A percentile compares a stretch with the other conserved stretches of the same genome.
phyloP scores from a whole-genome alignment of 2,329 filamentous ascomycete genomes.

The Talaromyces sp. region DNA sequence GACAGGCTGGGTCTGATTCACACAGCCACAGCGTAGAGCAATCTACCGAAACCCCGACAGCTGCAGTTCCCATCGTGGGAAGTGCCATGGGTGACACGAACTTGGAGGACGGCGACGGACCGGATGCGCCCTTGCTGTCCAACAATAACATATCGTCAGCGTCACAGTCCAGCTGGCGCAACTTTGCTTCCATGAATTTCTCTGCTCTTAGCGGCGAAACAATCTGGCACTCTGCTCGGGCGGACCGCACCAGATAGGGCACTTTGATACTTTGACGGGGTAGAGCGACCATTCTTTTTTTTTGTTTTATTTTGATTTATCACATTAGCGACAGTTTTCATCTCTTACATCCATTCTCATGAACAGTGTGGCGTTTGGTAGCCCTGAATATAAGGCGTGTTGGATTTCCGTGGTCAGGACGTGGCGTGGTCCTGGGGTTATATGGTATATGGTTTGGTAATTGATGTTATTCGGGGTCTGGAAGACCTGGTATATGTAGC shows the following conservation, averaged over 20 bases:
- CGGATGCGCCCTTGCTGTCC: constrained; percentile 29
- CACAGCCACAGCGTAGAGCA: constrained; percentile 33
- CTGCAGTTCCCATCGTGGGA: constrained; percentile 40
- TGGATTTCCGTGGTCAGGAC: constrained; percentile 4
- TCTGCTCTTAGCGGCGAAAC: constrained; percentile 43
- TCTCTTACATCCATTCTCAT: constrained; percentile 5
- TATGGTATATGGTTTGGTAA: neutral
- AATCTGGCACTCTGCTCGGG: constrained; percentile 37
- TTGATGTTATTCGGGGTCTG: neutral
- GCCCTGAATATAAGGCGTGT: constrained; percentile 14
- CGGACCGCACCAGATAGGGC: constrained; percentile 34
- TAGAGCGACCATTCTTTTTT: neutral
- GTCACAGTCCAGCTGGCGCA: constrained; percentile 37
- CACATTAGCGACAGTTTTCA: constrained; percentile 30
- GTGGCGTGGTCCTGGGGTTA: neutral
- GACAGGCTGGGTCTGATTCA: constrained; percentile 15
- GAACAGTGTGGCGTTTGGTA: constrained; percentile 24
- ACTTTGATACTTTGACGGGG: neutral
- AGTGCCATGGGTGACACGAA: constrained; percentile 38
- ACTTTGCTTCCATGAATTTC: constrained; percentile 39
- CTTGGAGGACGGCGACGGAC: constrained; percentile 35
- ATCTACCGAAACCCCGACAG: constrained; percentile 39
- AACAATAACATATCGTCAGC: constrained; percentile 22
- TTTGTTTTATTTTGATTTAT: constrained; percentile 10
- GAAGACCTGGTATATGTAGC: neutral